These are phyloP conservation scores for Meyerozyma carpophila DNA, from an alignment of 1,139 yeast species.

Conservation along the genomic window DNA sequence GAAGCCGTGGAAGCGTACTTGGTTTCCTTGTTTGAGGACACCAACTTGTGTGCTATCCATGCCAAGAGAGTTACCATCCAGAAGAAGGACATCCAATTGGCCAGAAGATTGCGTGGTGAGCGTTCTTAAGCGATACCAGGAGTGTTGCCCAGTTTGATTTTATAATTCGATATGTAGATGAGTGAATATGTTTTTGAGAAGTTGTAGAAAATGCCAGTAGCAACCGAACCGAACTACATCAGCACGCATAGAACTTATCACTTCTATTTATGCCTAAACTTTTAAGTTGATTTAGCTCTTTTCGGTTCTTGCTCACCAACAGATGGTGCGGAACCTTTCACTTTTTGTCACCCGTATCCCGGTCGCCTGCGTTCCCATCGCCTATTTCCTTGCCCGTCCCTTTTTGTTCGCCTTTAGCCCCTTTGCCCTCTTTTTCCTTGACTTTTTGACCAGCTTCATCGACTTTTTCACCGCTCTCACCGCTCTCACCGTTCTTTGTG, in stretches of 20 bases:
- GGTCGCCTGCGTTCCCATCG: too few relatives aligned
- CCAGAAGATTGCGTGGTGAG: conserved; percentile 92
- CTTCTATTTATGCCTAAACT: background rate
- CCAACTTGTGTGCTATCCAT: conserved; percentile 50
- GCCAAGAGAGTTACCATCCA: conserved; percentile 61
- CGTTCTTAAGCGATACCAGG: conserved; percentile 26
- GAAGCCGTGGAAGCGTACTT: conserved; percentile 51
- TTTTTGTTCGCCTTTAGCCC: background rate
- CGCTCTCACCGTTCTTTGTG: background rate
- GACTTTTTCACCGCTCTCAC: background rate
- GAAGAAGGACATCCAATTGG: conserved; percentile 98
- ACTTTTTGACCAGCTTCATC: background rate
- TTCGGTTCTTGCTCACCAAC: background rate
- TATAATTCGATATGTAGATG: background rate
- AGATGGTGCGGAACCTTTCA: too few relatives aligned
- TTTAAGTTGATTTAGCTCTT: background rate
- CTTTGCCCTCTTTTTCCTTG: background rate
- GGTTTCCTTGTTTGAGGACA: conserved; percentile 47
- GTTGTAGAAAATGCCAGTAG: background rate
- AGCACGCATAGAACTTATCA: background rate
- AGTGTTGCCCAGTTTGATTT: background rate
- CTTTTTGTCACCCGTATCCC: too few relatives aligned
- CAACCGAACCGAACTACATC: too few relatives aligned
- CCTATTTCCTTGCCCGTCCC: background rate
- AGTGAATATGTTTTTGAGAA: background rate